Evolutionary conservation across 495 filamentous ascomycete species (phyloP).

Genomic region (Pyrenopolyporus hunteri): DNA sequence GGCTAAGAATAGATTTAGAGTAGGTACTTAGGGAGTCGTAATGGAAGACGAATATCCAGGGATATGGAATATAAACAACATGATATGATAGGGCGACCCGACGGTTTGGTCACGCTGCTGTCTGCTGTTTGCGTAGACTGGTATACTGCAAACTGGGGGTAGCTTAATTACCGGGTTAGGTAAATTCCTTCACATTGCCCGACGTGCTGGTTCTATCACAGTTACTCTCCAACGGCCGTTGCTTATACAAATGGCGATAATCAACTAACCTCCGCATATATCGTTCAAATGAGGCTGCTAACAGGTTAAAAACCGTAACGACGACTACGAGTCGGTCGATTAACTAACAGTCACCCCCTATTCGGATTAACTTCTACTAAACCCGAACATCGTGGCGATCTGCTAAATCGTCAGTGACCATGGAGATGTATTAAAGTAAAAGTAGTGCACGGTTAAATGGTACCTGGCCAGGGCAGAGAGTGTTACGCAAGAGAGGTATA

Average conservation of each 20-base stretch:
- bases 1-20: slow-evolving; percentile 24
- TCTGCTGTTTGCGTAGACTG: too few species aligned
- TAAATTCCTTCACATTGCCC: slow-evolving; percentile 24
- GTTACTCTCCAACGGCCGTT: not conserved
- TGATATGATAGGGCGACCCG: slow-evolving; percentile 17
- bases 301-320: too few species aligned
- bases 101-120: slow-evolving; percentile 22
- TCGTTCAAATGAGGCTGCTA: not conserved
- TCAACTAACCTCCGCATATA: not conserved
- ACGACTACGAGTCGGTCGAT: too few species aligned
- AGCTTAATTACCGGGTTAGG: slow-evolving; percentile 17
- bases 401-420: slow-evolving; percentile 1
- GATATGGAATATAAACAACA: not conserved
- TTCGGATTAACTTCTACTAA: too few species aligned
- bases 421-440: slow-evolving; percentile 12
- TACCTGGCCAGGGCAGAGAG: too few species aligned
- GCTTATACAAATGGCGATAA: not conserved
- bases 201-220: slow-evolving; percentile 1
- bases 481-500: too few species aligned
- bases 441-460: slow-evolving; percentile 23
- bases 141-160: not conserved
- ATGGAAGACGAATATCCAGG: not conserved
- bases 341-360: too few species aligned
- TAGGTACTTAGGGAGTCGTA: slow-evolving; percentile 8
- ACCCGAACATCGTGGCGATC: not conserved